Conservation (phyloP, 441 rosid species). For the Flueggea neowawraea region DNA sequence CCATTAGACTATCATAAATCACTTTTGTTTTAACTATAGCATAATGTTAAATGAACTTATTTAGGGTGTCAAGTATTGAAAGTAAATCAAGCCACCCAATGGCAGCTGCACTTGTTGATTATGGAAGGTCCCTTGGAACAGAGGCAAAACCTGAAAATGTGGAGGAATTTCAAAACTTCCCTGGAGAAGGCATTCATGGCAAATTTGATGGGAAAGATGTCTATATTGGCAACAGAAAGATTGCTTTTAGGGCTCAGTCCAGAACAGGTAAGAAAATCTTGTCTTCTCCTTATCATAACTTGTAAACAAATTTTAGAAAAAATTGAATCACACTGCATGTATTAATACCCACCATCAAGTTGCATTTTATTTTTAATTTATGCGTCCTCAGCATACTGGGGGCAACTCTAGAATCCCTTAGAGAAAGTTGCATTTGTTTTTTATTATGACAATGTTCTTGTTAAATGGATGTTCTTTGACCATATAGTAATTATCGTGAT, state of each 20-base stretch:
- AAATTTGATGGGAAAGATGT: constrained; percentile 60
- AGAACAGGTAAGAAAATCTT: constrained; percentile 40
- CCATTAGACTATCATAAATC: not conserved
- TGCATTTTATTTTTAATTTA: too few relatives aligned
- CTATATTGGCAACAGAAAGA: constrained; percentile 70
- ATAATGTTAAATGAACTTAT: constrained; percentile 1
- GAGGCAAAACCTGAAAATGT: constrained; percentile 77
- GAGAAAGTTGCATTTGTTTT: too few relatives aligned
- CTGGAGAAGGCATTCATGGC: constrained; percentile 89
- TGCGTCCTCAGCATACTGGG: too few relatives aligned
- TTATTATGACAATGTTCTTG: too few relatives aligned
- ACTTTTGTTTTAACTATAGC: not conserved
- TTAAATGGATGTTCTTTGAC: not conserved
- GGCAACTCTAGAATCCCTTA: too few relatives aligned
- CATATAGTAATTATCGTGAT: not conserved
- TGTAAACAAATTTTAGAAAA: too few relatives aligned
- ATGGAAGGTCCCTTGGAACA: constrained; percentile 51
- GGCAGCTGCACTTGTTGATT: constrained; percentile 70
- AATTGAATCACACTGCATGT: too few relatives aligned
- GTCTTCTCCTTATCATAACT: not conserved
- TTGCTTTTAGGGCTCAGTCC: constrained; percentile 57
- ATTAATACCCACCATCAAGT: too few relatives aligned
- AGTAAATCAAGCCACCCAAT: constrained; percentile 94
- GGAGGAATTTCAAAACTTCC: constrained; percentile 59
- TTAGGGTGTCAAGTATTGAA: constrained; percentile 90